Conservation (phyloP, 768 basidiomycete genomes). For the Kwoniella shandongensis region DNA sequence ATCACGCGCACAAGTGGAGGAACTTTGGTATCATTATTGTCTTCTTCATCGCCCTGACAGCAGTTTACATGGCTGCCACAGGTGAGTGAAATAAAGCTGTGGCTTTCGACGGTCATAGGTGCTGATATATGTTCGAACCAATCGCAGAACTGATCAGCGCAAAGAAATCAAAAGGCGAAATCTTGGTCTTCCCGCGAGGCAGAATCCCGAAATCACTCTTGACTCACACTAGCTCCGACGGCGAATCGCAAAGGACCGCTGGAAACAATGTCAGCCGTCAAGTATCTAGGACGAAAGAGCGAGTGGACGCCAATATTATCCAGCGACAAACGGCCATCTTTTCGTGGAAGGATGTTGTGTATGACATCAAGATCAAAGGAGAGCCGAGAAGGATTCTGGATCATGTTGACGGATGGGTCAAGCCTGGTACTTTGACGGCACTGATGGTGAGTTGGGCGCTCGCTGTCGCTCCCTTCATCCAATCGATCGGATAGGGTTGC, state of each 20-base stretch:
- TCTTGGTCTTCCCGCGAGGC: conserved; percentile 53
- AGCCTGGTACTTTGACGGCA: conserved; percentile 49
- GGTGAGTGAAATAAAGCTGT: conserved; percentile 27
- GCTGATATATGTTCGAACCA: too few species aligned
- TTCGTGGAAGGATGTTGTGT: conserved; percentile 53
- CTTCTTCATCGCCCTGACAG: conserved; percentile 43
- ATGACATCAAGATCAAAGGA: conserved; percentile 54
- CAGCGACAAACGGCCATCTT: conserved; percentile 53
- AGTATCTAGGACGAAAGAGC: background rate
- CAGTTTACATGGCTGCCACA: conserved; percentile 47
- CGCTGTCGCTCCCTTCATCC: too few species aligned
- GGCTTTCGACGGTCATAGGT: background rate
- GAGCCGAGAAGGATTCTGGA: conserved; percentile 57
- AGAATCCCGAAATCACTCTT: conserved; percentile 40
- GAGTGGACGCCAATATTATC: conserved; percentile 35
- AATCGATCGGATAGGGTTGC: conserved; percentile 1
- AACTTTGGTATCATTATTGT: conserved; percentile 51
- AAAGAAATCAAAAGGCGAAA: conserved; percentile 54
- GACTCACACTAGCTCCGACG: conserved; percentile 26
- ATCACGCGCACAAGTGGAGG: conserved; percentile 24
- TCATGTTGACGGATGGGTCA: conserved; percentile 52
- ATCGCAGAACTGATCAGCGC: conserved; percentile 50
- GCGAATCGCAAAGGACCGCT: conserved; percentile 29
- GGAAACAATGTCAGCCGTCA: conserved; percentile 16
- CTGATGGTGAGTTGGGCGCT: conserved; percentile 56